Base-by-base conservation (phyloP, 2,329 filamentous ascomycete genomes). In the Leptographium lundbergii region DNA sequence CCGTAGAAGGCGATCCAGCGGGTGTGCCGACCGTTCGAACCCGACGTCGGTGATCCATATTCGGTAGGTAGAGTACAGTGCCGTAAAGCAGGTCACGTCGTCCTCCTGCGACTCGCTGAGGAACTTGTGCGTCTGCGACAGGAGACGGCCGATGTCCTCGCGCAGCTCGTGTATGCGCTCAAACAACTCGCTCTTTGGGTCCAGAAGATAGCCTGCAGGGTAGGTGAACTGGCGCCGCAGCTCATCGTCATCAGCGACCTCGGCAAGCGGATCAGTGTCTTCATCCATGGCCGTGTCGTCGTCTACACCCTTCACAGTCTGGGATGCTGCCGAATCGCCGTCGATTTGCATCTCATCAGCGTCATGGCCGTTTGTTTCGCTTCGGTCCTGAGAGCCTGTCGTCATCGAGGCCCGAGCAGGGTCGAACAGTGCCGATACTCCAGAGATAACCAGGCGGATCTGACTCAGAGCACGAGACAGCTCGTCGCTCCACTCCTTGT, bases 401-500 rank as follows among this genome's bases (percentile, higher is more conserved):
- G 32, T 80, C 78, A 56, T 62, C 10, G 87, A 86, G 4, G 86
- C 85, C 22, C 85, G 82, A 65, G 84, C 81, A 1, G 90, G 85
- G 67, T 96, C 90, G 68, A 99, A 97, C 13, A 99, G 77, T 1
- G 88, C 86, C 9, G 92, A 91, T 60, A 96, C 85, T 57, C 94
- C 94, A 3, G 92, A 95, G 29, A 95, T 84, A 52, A 96, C 84
- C n/a, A 99, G 79, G 34, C 92, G 81, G 17, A 99, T 77, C 57
- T 96, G 85, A 14, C 92, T 89, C 59, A 99, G 79, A 64, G 96
- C 90, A 59, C 94, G 80, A 2, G 91, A 92, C 32, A 97, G 87
- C 70, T 99, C 95, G 69, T 99, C 94, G 0, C 92, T 96, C 94
- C 94, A 99, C 67, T 96, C 92, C 72, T 97, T 99, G 65, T 95